Base-by-base conservation (phyloP, 176 grass and related monocot genomes). In the Luzula sylvatica region DNA sequence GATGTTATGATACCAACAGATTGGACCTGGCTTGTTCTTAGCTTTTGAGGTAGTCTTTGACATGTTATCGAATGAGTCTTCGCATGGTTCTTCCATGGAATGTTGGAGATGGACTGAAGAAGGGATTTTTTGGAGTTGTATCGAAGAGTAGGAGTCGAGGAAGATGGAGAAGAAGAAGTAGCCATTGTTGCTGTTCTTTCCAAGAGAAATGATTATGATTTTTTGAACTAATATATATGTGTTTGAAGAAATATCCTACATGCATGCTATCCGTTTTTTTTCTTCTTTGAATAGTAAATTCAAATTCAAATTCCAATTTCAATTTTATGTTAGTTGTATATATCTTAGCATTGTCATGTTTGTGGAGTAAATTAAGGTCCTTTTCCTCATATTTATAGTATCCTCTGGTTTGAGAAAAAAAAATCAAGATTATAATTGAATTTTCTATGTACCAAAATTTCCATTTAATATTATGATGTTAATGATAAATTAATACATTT, bases 41-140 rank as follows among this genome's bases (percentile, higher is more conserved):
- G 17, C 56, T 43, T 62, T 26, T 46, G 73, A 43, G 73, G 7
- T n/a, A 35, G 39, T 39, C 5, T 38, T 15, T 15, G 13, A 9
- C 19, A 29, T 23, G 21, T 35, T 35, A 63, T 20, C 21, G 25
- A 11, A 24, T 41, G 17, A 11, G 35, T 23, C 26, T 48, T 76
- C 21, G 5, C 15, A 38, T 50, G 55, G 52, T 69, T 56, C 11
- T 47, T 63, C 9, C 43, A 63, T 63, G 58, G 41, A 63, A 32
- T 30, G 20, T 63, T 47, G 17, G 48, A 15, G 1, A 43, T 53
- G 19, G 56, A 62, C 19, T 17, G 52, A 48, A 28, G 18, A 25
- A 28, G 29, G 52, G 46, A 54, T 62, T 65, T 69, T 6, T 45
- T 23, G 9, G 55, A 46, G 49, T 45, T 63, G 73, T 59, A 55